Evolutionary conservation across 495 filamentous ascomycete genomes (phyloP).

Genomic region (Lophium mytilinum): DNA sequence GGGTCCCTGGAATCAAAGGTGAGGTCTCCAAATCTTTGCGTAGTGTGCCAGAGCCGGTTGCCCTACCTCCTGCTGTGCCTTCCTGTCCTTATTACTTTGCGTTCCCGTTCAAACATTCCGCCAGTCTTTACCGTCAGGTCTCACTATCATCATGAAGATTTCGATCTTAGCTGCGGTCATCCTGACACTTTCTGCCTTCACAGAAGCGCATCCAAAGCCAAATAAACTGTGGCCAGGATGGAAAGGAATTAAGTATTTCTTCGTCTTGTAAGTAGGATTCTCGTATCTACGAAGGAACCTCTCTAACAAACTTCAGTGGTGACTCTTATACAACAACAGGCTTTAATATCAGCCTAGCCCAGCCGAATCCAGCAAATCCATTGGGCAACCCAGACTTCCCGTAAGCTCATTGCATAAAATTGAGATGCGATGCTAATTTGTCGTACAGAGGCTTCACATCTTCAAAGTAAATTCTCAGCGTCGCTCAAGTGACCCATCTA

Average conservation of each 20-base stretch:
- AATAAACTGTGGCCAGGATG: conserved; percentile 39
- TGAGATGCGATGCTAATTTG: not conserved
- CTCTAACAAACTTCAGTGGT: conserved; percentile 34
- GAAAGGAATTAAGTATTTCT: conserved; percentile 42
- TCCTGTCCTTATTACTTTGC: not conserved
- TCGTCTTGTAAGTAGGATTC: conserved; percentile 39
- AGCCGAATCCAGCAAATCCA: conserved; percentile 58
- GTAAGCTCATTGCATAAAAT: conserved; percentile 18
- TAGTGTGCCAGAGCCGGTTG: not conserved
- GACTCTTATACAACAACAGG: conserved; percentile 58
- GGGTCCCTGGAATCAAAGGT: not conserved
- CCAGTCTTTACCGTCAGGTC: not conserved
- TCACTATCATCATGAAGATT: not conserved
- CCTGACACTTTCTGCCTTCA: not conserved
- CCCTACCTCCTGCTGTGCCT: not conserved
- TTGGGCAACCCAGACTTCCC: conserved; percentile 68
- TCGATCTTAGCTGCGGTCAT: not conserved
- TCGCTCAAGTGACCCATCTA: not conserved
- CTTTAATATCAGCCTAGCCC: conserved; percentile 53
- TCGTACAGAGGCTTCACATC: conserved; percentile 40
- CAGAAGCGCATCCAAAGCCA: not conserved
- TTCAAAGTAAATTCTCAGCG: conserved; percentile 48
- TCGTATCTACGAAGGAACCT: not conserved
- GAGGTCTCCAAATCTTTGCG: not conserved
- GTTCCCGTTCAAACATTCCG: not conserved